Base-by-base conservation (phyloP, 1,139 yeast genomes). In the Scheffersomyces insectosa region DNA sequence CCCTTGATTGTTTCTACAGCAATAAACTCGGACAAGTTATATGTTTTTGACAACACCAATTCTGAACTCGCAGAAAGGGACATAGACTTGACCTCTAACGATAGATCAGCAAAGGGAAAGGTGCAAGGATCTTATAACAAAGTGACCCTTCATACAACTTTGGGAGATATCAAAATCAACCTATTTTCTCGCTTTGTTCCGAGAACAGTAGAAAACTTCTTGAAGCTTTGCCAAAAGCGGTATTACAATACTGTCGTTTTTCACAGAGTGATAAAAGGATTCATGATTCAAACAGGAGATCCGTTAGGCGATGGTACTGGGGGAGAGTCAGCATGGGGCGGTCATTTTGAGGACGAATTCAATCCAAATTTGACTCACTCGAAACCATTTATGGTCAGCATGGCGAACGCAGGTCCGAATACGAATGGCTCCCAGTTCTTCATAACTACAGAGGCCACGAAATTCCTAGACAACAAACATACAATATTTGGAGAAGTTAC, bases 231-330 rank as follows among this genome's bases (percentile, higher is more conserved):
- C 49, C 45, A 55, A 32, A 60, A 57, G 4, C 68, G 68, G 12
- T 74, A 71, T 52, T 77, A 75, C 56, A 64, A 74, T 48, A 59
- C 62, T 29, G 55, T 70, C 9, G 65, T 66, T 1, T 78, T 78
- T 52, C 82, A 78, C 49, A 59, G 82, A 28, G 72, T 76, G 7
- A 72, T 78, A 42, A 66, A 69, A 43, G 63, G 65, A 35, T 77
- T 78, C 44, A 77, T 78, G 82, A 66, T 78, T 37, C 83, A 79
- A 52, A 72, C 78, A 3, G 82, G 82, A 2, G 82, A 77, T 49
- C 79, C 79, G 1, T 51, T 56, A 27, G 82, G 81, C 2, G 70
- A 70, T 47, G 82, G 80, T 5, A 68, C 79, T 4, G 78, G 82
- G 12, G 77, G 80, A 13, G 69, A 72, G 47, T 60, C 75, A 30